phyloP scores from a whole-genome alignment of 257 asterid species.

The Thymus quinquecostatus region DNA sequence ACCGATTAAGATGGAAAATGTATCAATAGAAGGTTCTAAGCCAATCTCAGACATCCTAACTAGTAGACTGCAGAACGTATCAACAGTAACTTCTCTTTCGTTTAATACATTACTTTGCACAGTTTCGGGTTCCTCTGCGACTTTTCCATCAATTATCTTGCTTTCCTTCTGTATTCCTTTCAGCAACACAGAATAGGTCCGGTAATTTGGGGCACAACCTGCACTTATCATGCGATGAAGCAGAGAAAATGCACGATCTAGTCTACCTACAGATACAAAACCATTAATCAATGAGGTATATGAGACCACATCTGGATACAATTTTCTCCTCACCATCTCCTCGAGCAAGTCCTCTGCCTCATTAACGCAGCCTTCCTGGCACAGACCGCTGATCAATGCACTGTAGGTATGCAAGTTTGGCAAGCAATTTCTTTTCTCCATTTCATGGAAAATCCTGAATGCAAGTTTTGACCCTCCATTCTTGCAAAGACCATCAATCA shows the following conservation, averaged over 20 bases:
- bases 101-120: conserved; percentile 33
- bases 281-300: conserved; percentile 86
- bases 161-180: conserved; percentile 68
- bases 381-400: conserved; percentile 74
- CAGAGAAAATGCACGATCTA: conserved; percentile 66
- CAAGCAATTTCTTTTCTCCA: conserved; percentile 64
- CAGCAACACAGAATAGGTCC: conserved; percentile 66
- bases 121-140: conserved; percentile 44
- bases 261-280: conserved; percentile 59
- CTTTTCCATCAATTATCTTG: conserved; percentile 44
- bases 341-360: conserved; percentile 65
- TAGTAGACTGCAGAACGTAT: conserved; percentile 48
- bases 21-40: conserved; percentile 58
- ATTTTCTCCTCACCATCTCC: conserved; percentile 62
- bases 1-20: conserved; percentile 58
- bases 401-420: conserved; percentile 83
- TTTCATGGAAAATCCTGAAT: conserved; percentile 68
- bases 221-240: conserved; percentile 62
- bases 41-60: conserved; percentile 70
- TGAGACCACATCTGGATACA: conserved; percentile 74
- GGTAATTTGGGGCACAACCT: conserved; percentile 76
- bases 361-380: conserved; percentile 66
- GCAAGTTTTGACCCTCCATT: conserved; percentile 63
- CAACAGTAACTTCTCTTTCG: conserved; percentile 49
- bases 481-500: conserved; percentile 85